phyloP scores from a whole-genome alignment of 345 rosid species.

The Syzygium grande region DNA sequence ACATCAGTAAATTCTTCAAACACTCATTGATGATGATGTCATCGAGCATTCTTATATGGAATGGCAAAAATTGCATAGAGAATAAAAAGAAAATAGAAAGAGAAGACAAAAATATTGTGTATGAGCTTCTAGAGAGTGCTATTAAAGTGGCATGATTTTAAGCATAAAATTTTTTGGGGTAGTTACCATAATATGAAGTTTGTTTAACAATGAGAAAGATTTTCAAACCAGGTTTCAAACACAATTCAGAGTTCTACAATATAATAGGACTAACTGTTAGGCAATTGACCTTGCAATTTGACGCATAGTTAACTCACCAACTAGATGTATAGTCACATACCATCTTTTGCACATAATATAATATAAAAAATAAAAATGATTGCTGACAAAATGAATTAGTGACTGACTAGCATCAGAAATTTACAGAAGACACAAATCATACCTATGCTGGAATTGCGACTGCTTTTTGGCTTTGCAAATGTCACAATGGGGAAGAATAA shows the following conservation, averaged over 20 bases:
- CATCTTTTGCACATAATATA: background rate
- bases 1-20: background rate
- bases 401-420: background rate
- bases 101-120: background rate
- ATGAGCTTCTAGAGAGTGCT: background rate
- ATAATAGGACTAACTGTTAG: no score
- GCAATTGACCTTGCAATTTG: no score
- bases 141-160: background rate
- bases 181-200: no score
- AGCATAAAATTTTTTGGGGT: background rate
- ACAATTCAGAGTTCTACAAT: no score
- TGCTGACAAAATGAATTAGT: no score
- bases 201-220: no score
- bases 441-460: constrained; percentile 99
- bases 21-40: background rate
- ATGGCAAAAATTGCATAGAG: background rate
- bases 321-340: no score
- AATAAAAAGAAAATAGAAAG: background rate
- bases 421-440: constrained; percentile 1
- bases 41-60: background rate
- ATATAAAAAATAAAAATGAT: background rate
- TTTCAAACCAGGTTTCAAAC: no score
- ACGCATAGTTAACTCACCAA: background rate
- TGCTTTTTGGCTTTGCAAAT: constrained; percentile 96
- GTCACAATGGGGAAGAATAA: constrained; percentile 86